Conservation (phyloP, 495 filamentous ascomycete genomes). For the Xylaria grammica region DNA sequence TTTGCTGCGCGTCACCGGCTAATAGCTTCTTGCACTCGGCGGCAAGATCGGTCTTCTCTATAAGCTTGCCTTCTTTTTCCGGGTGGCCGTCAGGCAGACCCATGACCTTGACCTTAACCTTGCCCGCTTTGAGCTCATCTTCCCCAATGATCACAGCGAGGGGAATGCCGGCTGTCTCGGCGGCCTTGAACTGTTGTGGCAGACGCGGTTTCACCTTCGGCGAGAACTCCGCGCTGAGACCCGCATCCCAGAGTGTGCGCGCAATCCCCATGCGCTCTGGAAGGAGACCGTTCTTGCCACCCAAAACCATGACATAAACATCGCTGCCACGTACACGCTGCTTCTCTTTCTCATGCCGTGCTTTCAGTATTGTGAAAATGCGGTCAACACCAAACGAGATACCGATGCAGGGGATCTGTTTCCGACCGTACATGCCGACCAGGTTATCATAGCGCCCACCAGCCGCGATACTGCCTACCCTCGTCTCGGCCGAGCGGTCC, state of each 20-base stretch:
- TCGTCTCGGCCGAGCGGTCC: constrained; percentile 48
- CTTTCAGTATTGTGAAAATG: constrained; percentile 90
- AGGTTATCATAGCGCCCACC: constrained; percentile 93
- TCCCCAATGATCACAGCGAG: constrained; percentile 81
- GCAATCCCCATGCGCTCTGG: constrained; percentile 80
- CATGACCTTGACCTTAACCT: constrained; percentile 86
- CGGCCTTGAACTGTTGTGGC: constrained; percentile 77
- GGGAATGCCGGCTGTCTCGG: constrained; percentile 72
- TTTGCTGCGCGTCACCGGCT: constrained; percentile 9
- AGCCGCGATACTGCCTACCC: constrained; percentile 67
- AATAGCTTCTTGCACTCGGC: constrained; percentile 62
- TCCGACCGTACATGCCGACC: constrained; percentile 92
- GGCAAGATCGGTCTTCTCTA: constrained; percentile 64
- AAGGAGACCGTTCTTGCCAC: constrained; percentile 81
- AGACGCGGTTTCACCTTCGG: constrained; percentile 83
- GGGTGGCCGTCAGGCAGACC: constrained; percentile 78
- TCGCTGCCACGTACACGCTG: constrained; percentile 65
- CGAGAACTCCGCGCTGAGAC: constrained; percentile 81
- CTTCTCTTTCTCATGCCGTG: constrained; percentile 68
- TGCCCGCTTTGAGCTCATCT: constrained; percentile 74
- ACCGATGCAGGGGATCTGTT: constrained; percentile 88
- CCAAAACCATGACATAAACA: constrained; percentile 91
- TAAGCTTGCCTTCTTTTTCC: constrained; percentile 82
- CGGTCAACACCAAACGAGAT: constrained; percentile 95
- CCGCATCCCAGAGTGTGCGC: constrained; percentile 75